These are phyloP conservation scores for Syzygium aqueum DNA, from an alignment of 345 rosid genomes.

Conservation along the genomic window DNA sequence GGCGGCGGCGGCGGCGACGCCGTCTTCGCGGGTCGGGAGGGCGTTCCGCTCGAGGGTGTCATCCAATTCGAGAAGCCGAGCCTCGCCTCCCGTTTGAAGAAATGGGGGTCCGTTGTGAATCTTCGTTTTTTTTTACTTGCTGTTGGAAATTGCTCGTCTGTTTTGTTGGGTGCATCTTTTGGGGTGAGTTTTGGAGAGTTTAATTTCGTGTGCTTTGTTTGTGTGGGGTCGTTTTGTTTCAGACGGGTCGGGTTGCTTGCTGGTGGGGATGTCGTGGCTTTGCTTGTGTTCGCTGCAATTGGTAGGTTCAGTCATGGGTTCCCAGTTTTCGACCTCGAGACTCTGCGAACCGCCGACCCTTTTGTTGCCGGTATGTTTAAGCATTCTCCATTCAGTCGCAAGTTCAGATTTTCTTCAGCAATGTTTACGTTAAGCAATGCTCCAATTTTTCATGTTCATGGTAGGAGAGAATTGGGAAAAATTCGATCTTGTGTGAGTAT, in stretches of 20 bases:
- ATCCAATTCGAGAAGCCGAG: slow-evolving; percentile 78
- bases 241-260: slow-evolving; percentile 78
- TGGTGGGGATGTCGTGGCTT: slow-evolving; percentile 84
- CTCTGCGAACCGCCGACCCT: slow-evolving; percentile 93
- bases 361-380: slow-evolving; percentile 60
- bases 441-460: background rate
- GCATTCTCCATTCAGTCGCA: background rate
- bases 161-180: background rate
- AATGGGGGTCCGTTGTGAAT: slow-evolving; percentile 57
- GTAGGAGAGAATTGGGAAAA: background rate
- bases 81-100: slow-evolving; percentile 32
- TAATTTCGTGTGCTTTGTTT: background rate
- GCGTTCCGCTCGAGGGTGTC: slow-evolving; percentile 80
- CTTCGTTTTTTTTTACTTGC: background rate
- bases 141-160: background rate
- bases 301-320: slow-evolving; percentile 91
- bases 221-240: background rate
- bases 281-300: slow-evolving; percentile 71
- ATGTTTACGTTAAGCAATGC: background rate
- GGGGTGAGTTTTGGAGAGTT: background rate
- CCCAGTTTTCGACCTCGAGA: slow-evolving; percentile 48
- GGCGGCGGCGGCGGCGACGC: slow-evolving; percentile 26
- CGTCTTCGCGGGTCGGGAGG: slow-evolving; percentile 52
- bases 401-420: background rate
- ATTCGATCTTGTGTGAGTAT: background rate